A percentile compares a stretch with the other conserved stretches of the same genome.
These are phyloP conservation scores for Solanum sejunctum DNA, from an alignment of 257 asterid genomes.

Conservation along the genomic window DNA sequence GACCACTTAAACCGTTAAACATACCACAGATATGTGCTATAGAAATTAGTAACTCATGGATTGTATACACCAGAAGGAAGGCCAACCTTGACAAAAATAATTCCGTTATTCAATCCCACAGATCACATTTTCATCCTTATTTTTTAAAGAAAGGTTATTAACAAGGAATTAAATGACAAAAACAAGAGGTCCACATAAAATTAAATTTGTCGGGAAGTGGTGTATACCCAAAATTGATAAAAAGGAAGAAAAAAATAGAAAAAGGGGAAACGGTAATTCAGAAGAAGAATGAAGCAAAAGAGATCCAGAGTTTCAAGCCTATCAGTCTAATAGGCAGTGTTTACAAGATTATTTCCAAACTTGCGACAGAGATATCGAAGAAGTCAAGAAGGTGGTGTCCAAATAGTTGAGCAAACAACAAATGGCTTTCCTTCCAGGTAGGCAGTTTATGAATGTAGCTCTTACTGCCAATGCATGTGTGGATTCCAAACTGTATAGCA, in stretches of 20 bases:
- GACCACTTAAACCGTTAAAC: not conserved
- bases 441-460: not conserved
- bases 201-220: not conserved
- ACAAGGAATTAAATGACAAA: not conserved
- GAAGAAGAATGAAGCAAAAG: not conserved
- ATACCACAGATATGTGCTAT: not conserved
- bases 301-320: not conserved
- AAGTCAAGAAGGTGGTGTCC: not conserved
- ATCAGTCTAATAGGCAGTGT: not conserved
- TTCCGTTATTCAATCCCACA: not conserved
- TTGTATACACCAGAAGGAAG: not conserved
- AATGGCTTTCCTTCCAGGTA: not conserved
- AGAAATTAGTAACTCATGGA: not conserved
- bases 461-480: not conserved
- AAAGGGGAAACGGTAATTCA: not conserved
- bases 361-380: not conserved
- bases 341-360: not conserved
- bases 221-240: not conserved
- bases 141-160: not conserved
- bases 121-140: not conserved
- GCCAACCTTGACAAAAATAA: not conserved
- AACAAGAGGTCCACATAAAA: not conserved
- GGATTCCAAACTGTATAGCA: not conserved
- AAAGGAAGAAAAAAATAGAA: not conserved
- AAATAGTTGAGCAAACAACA: not conserved